Conservation (phyloP, 2,329 filamentous ascomycete species). For the Cordyceps javanica region DNA sequence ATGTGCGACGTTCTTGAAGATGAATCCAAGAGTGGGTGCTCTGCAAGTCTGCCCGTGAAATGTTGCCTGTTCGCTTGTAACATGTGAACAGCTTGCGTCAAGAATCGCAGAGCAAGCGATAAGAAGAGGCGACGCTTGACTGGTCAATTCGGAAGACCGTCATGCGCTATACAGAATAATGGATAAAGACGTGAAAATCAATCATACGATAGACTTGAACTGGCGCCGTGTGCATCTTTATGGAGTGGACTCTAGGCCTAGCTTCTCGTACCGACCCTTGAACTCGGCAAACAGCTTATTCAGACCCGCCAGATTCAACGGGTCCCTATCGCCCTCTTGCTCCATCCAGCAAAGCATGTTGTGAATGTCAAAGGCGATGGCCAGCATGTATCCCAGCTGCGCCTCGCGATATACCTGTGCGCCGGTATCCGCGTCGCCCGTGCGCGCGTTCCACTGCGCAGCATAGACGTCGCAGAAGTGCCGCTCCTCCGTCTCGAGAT, state of each 20-base stretch:
- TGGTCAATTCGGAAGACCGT: too few species aligned
- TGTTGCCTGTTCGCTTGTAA: too few species aligned
- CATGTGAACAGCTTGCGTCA: too few species aligned
- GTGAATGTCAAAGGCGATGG: constrained; percentile 18
- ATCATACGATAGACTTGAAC: background rate
- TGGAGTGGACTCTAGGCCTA: background rate
- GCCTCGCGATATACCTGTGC: constrained; percentile 15
- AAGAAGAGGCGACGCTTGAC: too few species aligned
- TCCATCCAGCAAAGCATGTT: constrained; percentile 18
- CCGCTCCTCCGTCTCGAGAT: constrained; percentile 15
- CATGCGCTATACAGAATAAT: background rate
- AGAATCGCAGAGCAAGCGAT: too few species aligned
- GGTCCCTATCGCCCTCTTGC: constrained; percentile 8
- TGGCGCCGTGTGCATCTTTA: background rate
- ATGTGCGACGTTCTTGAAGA: too few species aligned
- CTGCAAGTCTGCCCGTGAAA: too few species aligned
- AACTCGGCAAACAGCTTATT: constrained; percentile 15
- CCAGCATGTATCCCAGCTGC: constrained; percentile 16
- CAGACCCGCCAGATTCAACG: constrained; percentile 12
- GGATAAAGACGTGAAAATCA: background rate
- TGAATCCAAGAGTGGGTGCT: too few species aligned
- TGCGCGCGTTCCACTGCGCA: constrained; percentile 13
- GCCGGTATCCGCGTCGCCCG: constrained; percentile 14
- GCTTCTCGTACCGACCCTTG: constrained; percentile 2
- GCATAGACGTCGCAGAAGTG: constrained; percentile 18